Base-by-base conservation (phyloP, 1,284 basidiomycete species). In the Phylloboletellus chloephorus region DNA sequence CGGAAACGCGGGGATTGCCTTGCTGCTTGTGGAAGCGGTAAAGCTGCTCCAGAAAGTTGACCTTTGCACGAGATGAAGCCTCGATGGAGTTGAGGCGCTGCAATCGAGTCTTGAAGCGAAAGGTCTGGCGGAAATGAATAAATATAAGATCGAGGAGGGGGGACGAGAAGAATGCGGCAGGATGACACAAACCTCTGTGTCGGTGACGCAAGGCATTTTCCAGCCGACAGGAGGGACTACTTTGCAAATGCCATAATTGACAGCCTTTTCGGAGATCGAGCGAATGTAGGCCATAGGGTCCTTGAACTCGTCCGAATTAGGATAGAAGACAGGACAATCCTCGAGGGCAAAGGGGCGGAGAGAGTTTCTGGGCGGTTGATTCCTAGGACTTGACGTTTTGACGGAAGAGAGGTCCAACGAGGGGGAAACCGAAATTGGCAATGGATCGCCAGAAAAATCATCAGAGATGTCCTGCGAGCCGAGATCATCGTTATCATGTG, bases 1-100 rank as follows among this genome's bases (percentile, higher is more conserved):
- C 87, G 23, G 82, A 82, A 13, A 97, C 82, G 43, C 87, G 79
- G 47, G 80, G 73, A 62, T 90, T 89, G 33, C 88, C 89, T 66
- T 92, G 88, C 61, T 93, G 89, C 60, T 82, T 83, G 67, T 93
- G 88, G 62, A 83, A 94, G 52, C 88, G 85, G 67, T 94, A 94
- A 29, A 99, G 76, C 65, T 97, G 93, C 65, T 98, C 95, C 52
- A 96, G 69, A 66, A 97, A 98, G 71, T 97, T 98, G 62, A 97
- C 72, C 64, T 96, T 95, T 31, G 95, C 95, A 50, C 96, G 76
- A 39, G 93, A 94, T 37, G 93, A 90, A 11, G 96, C 96, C 67
- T 97, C 95, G 53, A 99, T 92, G 50, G 91, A 93, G 65, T 98
- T 98, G 56, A 99, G 76, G 43, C 88, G 81, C 68, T 98, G 94